phyloP scores from a whole-genome alignment of 495 filamentous ascomycete genomes.

The Amphirosellinia nigrospora region DNA sequence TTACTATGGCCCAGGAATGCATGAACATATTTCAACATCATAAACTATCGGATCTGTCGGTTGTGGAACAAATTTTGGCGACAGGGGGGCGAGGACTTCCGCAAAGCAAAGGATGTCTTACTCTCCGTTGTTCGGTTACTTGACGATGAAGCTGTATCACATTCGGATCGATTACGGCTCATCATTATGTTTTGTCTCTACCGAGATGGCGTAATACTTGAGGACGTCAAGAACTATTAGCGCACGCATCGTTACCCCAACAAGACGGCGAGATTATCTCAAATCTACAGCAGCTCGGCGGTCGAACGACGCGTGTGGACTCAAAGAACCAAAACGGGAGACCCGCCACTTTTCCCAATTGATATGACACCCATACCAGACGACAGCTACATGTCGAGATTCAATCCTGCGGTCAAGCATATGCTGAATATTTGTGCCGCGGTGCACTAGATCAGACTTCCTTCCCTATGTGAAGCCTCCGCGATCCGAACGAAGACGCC shows the following conservation, averaged over 20 bases:
- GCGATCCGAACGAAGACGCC: conserved; percentile 60
- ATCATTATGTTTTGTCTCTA: conserved; percentile 86
- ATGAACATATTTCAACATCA: conserved; percentile 88
- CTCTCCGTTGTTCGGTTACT: conserved; percentile 85
- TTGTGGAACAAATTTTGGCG: conserved; percentile 81
- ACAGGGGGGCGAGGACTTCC: conserved; percentile 92
- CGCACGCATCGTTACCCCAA: conserved; percentile 78
- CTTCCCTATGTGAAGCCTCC: conserved; percentile 84
- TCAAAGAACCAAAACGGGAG: conserved; percentile 77
- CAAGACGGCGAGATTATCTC: conserved; percentile 73
- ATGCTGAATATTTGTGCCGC: conserved; percentile 76
- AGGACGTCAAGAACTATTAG: conserved; percentile 82
- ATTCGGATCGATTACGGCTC: conserved; percentile 79
- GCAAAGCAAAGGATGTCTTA: conserved; percentile 86
- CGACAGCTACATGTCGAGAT: conserved; percentile 72
- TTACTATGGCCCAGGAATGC: conserved; percentile 97
- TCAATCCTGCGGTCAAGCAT: conserved; percentile 72
- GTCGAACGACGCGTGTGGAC: conserved; percentile 67
- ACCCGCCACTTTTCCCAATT: conserved; percentile 69
- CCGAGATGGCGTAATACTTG: conserved; percentile 83
- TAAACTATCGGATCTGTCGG: conserved; percentile 86
- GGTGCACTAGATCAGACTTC: conserved; percentile 68
- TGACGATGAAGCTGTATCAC: conserved; percentile 75
- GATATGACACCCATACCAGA: conserved; percentile 59
- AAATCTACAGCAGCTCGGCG: conserved; percentile 85